Evolutionary conservation across 441 rosid species (phyloP), one percentile per base, ranked within the genome.

Genomic region (Gossypium schwendimanii): DNA sequence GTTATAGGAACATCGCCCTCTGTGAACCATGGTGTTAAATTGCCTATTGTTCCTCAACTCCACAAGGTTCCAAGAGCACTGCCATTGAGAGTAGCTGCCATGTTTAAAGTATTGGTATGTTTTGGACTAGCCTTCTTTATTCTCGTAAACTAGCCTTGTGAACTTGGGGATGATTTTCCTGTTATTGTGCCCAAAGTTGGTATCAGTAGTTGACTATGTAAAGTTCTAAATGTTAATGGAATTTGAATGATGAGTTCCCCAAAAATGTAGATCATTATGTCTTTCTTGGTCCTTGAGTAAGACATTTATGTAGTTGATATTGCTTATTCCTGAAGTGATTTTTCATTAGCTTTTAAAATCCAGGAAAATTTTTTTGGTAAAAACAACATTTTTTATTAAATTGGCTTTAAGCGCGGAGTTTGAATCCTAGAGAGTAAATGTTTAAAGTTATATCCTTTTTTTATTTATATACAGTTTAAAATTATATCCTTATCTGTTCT

Each of bases 61-160:
- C 84, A 82, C 76, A 79, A 81, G 50, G 65, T 81, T 79, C 88
- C 92, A 71, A 87, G 90, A 82, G 77, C 83, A 44, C 84, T 93
- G 77, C 92, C 98, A 70, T 63, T 89, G 80, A 87, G 98, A 87
- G 93, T 93, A 80, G 97, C 89, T 83, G 83, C 97, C 73, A 86
- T 96, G 97, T 84, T 86, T 74, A 88, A 86, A 86, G 80, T 94
- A 67, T 74, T 96, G 98, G 99, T 96, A 79, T 81, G 91, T 76
- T 68, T 63, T 45, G 61, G 39, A 28, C 20, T 21, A 44, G 62
- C 66, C 41, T 61, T 47, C 36, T 70, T 26, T 33, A n/a, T 36
- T 10, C 31, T 12, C 55, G 2, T 28, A 26, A 12, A 33, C 53
- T 26, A 31, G 33, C 18, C 4, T 67, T 14, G 7, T 11, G 17